Percentiles rank a stretch among this genome's conserved stretches.
Evolutionary conservation across 257 asterid species (phyloP).

Genomic region (Pogostemon cablin): DNA sequence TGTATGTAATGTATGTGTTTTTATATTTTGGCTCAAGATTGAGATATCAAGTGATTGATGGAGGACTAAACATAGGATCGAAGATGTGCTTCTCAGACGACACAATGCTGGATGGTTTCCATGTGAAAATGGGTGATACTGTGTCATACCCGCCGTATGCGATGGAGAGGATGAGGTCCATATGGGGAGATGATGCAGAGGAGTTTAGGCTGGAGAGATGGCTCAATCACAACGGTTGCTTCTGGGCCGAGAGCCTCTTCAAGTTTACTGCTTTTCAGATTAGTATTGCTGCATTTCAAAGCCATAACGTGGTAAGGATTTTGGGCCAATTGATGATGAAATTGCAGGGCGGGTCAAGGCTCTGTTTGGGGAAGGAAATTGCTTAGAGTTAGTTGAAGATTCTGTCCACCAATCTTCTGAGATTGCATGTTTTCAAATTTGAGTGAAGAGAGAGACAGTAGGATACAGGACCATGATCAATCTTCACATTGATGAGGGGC

Average conservation of each 20-base stretch:
- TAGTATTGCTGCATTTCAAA: too few species aligned
- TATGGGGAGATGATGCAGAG: slow-evolving; percentile 59
- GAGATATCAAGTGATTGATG: too few species aligned
- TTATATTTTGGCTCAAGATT: too few species aligned
- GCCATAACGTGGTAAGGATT: too few species aligned
- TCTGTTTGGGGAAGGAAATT: slow-evolving; percentile 65
- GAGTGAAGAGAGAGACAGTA: slow-evolving; percentile 38
- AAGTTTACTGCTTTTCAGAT: too few species aligned
- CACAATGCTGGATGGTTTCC: slow-evolving; percentile 55
- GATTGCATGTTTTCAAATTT: slow-evolving; percentile 49
- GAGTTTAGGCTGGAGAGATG: slow-evolving; percentile 55
- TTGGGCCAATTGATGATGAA: neutral
- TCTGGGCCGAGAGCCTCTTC: slow-evolving; percentile 36
- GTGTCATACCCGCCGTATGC: slow-evolving; percentile 55
- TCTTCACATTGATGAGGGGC: too few species aligned
- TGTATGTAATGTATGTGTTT: too few species aligned
- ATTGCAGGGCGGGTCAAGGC: slow-evolving; percentile 58
- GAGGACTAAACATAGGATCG: slow-evolving; percentile 27
- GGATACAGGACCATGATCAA: too few species aligned
- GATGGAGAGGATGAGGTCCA: slow-evolving; percentile 54
- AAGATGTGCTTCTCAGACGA: slow-evolving; percentile 52
- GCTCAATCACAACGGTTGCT: slow-evolving; percentile 49
- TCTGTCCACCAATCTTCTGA: slow-evolving; percentile 45
- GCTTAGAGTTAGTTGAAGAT: slow-evolving; percentile 71
- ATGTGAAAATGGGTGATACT: slow-evolving; percentile 47